Base-by-base conservation (phyloP, 2,329 filamentous ascomycete species). In the Elsinoe arachidis region DNA sequence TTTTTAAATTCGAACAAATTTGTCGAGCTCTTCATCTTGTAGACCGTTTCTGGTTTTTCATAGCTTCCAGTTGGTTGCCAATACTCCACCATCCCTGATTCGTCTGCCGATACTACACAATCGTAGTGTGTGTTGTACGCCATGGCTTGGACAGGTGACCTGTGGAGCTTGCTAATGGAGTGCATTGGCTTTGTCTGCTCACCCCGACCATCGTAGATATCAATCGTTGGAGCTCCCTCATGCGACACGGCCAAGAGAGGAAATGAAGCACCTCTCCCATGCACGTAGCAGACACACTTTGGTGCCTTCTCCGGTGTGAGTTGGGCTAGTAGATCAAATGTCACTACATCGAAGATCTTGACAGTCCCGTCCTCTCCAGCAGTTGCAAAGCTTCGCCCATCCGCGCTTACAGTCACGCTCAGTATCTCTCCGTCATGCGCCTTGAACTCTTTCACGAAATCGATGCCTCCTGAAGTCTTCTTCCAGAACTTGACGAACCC, bases 401-500 rank as follows among this genome's bases (percentile, higher is more conserved):
- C 93, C 39, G 85, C 81, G 72, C 92, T 97, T 61, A 88, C 86
- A 37, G 85, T 93, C 44, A 93, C 88, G 26, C 86, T 87, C 60
- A 79, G 84, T 67, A 97, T 89, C 68, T 95, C 89, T 54, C 89
- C 88, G 58, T 81, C 79, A 73, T 99, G 95, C 6, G 93, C 91
- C 68, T 85, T 86, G 75, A 96, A 99, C 74, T 99, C 91, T 74
- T 99, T 99, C 55, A 97, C 92, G 68, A 99, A 99, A 74, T 99
- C 95, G 59, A 99, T 88, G 0, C 89, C 89, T 34, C 88, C 85
- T 1, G 83, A 85, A 62, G 88, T 82, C 75, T 99, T 99, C 76
- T 99, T 99, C 93, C 93, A 99, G 71, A 99, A 99, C 72, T 99
- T 99, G 64, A 97, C 92, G 0, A 92, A 87, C n/a, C 95, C 95